Evolutionary conservation across 179 eudicot species (phyloP).

Genomic region (Gypsophila paniculata): DNA sequence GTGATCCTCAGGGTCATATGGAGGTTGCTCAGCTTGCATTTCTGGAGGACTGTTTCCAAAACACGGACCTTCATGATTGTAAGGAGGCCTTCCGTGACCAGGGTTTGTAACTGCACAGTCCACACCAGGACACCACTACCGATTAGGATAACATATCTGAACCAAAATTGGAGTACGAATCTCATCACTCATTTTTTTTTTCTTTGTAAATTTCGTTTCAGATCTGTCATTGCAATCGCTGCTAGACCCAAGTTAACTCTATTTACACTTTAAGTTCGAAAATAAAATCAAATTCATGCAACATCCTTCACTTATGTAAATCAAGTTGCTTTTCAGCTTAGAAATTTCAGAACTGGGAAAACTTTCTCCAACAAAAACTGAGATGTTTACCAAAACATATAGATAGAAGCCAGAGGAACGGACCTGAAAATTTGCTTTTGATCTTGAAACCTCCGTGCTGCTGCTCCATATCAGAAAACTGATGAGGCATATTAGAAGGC

Average conservation of each 20-base stretch:
- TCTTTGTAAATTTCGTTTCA: too few species aligned
- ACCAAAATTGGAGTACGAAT: too few species aligned
- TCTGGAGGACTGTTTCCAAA: background rate
- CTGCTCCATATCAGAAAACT: conserved; percentile 2
- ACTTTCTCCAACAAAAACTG: background rate
- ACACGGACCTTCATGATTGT: background rate
- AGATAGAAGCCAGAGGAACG: background rate
- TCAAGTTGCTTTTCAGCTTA: background rate
- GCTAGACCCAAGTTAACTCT: too few species aligned
- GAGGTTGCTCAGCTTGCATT: too few species aligned
- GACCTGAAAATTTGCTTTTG: conserved; percentile 6
- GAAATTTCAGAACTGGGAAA: too few species aligned
- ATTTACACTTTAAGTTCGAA: too few species aligned
- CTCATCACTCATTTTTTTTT: too few species aligned
- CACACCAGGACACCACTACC: background rate
- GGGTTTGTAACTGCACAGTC: background rate
- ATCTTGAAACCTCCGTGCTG: background rate
- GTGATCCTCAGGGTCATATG: too few species aligned
- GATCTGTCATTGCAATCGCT: too few species aligned
- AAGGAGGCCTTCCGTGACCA: background rate
- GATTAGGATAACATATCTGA: too few species aligned
- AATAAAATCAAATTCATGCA: too few species aligned
- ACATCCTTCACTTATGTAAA: too few species aligned
- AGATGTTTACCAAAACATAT: background rate
- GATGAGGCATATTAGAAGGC: background rate